Evolutionary conservation across 306 rosid species (phyloP), one percentile per base, ranked within the genome.

Genomic region (Senna tora): DNA sequence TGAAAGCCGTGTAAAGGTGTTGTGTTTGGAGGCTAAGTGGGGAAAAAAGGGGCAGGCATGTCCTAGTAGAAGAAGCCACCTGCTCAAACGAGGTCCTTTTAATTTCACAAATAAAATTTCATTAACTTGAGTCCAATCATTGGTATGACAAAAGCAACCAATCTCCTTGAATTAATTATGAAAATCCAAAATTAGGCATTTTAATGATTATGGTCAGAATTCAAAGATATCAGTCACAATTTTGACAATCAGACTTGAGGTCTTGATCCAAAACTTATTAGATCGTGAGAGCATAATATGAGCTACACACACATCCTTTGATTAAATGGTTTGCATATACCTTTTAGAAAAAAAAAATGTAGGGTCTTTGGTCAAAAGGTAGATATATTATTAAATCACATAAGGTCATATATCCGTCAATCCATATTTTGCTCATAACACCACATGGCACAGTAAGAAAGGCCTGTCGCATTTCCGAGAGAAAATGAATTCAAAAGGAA

Each of bases 221-320:
- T 47, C 64, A 14, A 15, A 32, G 12, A 57, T 30, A 6, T 14
- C 21, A 57, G 5, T 14, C 42, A 14, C 15, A 21, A 13, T 56
- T 56, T 30, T 56, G 41, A 56, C 39, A 58, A 58, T 58, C 65
- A 59, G 46, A 59, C 14, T 59, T 33, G 45, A 59, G 39, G 39
- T 34, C 5, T 33, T 3, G 30, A 25, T n/a, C n/a, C n/a, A n/a
- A n/a, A n/a, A n/a, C n/a, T n/a, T n/a, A n/a, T n/a, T n/a, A n/a
- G n/a, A n/a, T n/a, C n/a, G 46, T 1, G 65, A 58, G 65, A 9
- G 22, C 65, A 33, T 33, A 43, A 7, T n/a, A 2, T n/a, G 20
- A n/a, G 65, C 65, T 59, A 34, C 0, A 5, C 52, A 14, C 7
- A 46, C 52, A 46, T 12, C 52, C 52, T 46, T 46, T 4, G 13